phyloP scores from a whole-genome alignment of 2,329 filamentous ascomycete species.

The Xylariaceae sp. region DNA sequence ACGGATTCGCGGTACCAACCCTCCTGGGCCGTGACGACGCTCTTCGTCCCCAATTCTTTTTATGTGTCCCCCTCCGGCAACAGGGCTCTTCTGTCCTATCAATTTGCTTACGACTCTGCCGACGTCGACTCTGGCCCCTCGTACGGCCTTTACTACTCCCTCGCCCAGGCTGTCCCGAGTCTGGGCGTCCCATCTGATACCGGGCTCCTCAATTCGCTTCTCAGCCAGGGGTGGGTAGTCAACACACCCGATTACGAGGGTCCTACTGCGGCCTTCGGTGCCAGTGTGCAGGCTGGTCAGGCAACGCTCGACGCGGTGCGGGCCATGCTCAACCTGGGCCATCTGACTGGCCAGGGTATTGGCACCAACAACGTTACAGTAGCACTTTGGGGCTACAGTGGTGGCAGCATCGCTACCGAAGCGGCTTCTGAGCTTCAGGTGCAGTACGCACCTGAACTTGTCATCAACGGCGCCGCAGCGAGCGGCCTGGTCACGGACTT shows the following conservation, averaged over 20 bases:
- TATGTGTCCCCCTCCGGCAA: slow-evolving; percentile 1
- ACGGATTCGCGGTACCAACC: slow-evolving; percentile 30
- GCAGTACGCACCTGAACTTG: slow-evolving; percentile 45
- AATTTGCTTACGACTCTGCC: slow-evolving; percentile 33
- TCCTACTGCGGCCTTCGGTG: slow-evolving; percentile 29
- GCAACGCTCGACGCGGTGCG: slow-evolving; percentile 15
- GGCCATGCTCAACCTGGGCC: slow-evolving; percentile 8
- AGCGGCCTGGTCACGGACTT: slow-evolving; percentile 35
- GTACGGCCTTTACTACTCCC: slow-evolving; percentile 20
- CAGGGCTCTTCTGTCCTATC: slow-evolving; percentile 33
- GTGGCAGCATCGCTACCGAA: slow-evolving; percentile 48
- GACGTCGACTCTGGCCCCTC: slow-evolving; percentile 34
- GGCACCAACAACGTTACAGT: slow-evolving; percentile 12
- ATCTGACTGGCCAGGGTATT: neutral
- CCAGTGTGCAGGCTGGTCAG: slow-evolving; percentile 12
- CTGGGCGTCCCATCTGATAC: slow-evolving; percentile 10
- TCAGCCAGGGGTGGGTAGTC: slow-evolving; percentile 42
- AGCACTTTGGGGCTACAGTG: slow-evolving; percentile 51
- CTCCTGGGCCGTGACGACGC: slow-evolving; percentile 35
- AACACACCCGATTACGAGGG: slow-evolving; percentile 44
- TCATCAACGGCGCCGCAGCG: slow-evolving; percentile 42
- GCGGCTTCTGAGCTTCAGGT: slow-evolving; percentile 49
- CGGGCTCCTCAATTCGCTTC: slow-evolving; percentile 26
- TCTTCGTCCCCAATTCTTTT: slow-evolving; percentile 17
- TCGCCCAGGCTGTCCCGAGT: slow-evolving; percentile 1